These are phyloP conservation scores for Arthonia radiata DNA, from an alignment of 495 filamentous ascomycete genomes.

Conservation along the genomic window DNA sequence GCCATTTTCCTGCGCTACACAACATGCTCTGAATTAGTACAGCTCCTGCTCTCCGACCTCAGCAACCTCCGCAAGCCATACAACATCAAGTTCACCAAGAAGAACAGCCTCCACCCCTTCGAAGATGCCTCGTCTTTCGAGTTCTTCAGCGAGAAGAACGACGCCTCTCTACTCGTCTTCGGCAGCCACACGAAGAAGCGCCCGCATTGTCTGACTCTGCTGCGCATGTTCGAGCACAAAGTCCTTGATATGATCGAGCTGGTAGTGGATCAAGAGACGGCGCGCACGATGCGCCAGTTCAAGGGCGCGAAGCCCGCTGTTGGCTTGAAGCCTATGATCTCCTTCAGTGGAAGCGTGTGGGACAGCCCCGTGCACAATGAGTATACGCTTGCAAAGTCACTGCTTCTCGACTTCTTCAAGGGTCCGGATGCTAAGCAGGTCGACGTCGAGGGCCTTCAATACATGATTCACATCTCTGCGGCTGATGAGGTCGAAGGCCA, in stretches of 20 bases:
- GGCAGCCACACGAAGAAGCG: constrained; percentile 76
- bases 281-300: constrained; percentile 46
- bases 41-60: constrained; percentile 61
- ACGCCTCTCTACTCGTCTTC: constrained; percentile 58
- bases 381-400: constrained; percentile 62
- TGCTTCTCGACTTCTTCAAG: constrained; percentile 79
- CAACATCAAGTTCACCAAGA: constrained; percentile 75
- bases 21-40: constrained; percentile 48
- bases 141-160: constrained; percentile 90
- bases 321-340: constrained; percentile 65
- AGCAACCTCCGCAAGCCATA: constrained; percentile 55
- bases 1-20: constrained; percentile 69
- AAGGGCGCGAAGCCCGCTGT: constrained; percentile 59
- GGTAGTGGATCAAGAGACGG: constrained; percentile 41
- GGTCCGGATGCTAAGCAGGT: constrained; percentile 48
- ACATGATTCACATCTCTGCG: constrained; percentile 56
- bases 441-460: constrained; percentile 84
- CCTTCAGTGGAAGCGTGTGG: constrained; percentile 65
- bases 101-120: constrained; percentile 83
- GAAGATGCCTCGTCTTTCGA: constrained; percentile 67
- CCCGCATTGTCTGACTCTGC: constrained; percentile 66
- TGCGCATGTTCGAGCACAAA: constrained; percentile 57
- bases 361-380: constrained; percentile 47
- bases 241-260: constrained; percentile 87
- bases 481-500: constrained; percentile 37